A percentile compares a stretch with the other conserved stretches of the same genome.
Evolutionary conservation across 352 stramenopile genomes (phyloP).

Genomic region (Albugo candida): DNA sequence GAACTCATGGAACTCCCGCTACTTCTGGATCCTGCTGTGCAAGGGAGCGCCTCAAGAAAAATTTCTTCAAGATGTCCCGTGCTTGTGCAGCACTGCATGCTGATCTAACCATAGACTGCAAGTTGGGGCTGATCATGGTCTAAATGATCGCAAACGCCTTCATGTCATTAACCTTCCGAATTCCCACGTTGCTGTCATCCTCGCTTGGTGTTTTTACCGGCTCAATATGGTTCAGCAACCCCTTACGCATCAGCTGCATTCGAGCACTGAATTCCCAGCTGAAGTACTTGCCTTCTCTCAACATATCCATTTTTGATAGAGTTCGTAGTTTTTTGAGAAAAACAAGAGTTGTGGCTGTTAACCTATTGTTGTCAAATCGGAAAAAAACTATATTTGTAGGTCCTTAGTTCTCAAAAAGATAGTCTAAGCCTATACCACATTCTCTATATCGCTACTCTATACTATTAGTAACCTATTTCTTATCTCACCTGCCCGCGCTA

Average conservation of each 20-base stretch:
- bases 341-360: too few relatives aligned
- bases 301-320: too few relatives aligned
- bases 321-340: too few relatives aligned
- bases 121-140: neutral
- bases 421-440: too few relatives aligned
- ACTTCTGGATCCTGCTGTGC: conserved; percentile 10
- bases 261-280: neutral
- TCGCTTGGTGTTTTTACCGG: conserved; percentile 3
- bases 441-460: too few relatives aligned
- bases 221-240: neutral
- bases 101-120: conserved; percentile 6
- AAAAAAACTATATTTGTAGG: too few relatives aligned
- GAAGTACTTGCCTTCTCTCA: too few relatives aligned
- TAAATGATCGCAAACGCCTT: conserved; percentile 1
- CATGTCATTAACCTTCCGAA: conserved; percentile 2
- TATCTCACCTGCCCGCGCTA: too few relatives aligned
- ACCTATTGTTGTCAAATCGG: too few relatives aligned
- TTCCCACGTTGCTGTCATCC: neutral
- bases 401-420: too few relatives aligned
- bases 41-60: conserved; percentile 12
- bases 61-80: conserved; percentile 6
- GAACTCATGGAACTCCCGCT: conserved; percentile 10
- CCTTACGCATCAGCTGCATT: neutral
- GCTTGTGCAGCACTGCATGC: neutral
- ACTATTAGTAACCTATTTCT: too few relatives aligned